Evolutionary conservation across 192 early-diverging fungal genomes (phyloP).

Genomic region (Thoreauomyces humboldtii): DNA sequence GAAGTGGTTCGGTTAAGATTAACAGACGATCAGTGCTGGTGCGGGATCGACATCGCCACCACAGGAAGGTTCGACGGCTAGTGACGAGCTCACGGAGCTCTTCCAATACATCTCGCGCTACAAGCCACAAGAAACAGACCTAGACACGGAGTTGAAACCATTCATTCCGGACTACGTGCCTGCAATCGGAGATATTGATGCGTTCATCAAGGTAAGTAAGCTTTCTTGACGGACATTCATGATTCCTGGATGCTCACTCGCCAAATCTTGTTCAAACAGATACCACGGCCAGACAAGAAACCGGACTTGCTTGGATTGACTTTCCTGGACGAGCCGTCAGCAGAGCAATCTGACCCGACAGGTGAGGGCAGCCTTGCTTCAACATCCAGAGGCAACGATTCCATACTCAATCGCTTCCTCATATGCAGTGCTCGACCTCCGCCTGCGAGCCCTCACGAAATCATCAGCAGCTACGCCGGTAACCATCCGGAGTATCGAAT

Average conservation of each 20-base stretch:
- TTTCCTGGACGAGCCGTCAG: conserved; percentile 52
- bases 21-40: too few relatives aligned
- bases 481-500: conserved; percentile 40
- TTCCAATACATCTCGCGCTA: conserved; percentile 52
- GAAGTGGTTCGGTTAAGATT: too few relatives aligned
- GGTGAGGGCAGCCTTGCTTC: conserved; percentile 27
- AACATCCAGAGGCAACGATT: too few relatives aligned
- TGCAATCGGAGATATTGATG: conserved; percentile 64
- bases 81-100: conserved; percentile 51
- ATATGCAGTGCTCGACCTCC: conserved; percentile 52
- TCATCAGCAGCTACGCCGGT: conserved; percentile 29
- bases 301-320: conserved; percentile 47
- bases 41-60: too few relatives aligned
- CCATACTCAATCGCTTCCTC: conserved; percentile 1
- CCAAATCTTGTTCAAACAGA: conserved; percentile 28
- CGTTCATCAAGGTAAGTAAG: conserved; percentile 54
- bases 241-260: not conserved
- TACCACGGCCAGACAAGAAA: conserved; percentile 46
- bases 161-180: conserved; percentile 64
- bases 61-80: too few relatives aligned
- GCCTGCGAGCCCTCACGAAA: conserved; percentile 49
- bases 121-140: conserved; percentile 52
- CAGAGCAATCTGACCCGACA: conserved; percentile 51
- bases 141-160: conserved; percentile 50
- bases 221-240: not conserved